Base-by-base conservation (phyloP, 306 rosid species). In the Nissolia schottii region DNA sequence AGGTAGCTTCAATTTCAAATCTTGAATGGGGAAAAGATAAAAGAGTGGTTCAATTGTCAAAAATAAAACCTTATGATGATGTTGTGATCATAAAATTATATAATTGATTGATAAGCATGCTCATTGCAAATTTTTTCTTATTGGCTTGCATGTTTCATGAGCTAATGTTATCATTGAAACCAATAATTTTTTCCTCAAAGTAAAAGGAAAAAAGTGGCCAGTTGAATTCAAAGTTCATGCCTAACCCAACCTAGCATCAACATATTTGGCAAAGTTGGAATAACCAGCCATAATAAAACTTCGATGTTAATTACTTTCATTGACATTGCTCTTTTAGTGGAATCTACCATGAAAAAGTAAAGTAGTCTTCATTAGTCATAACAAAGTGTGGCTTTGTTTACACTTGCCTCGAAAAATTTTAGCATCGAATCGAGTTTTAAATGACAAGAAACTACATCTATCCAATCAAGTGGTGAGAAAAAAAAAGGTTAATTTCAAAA, bases 51-150 rank as follows among this genome's bases (percentile, higher is more conserved):
- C 25, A 9, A 69, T 67, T 58, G 41, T 32, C 6, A 67, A 45
- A 11, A 23, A 18, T 19, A 25, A 48, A 45, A 28, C 12, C 45
- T 57, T 13, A 24, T 76, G 43, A 58, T 51, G 73, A 64, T 35
- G 65, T 63, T 63, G 41, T 19, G 57, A 38, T 53, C 65, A 64
- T 8, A 50, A 63, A 27, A 64, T 51, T 38, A 13, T 38, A 13
- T 64, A 50, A 15, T 14, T 49, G 57, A 64, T 64, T 64, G 37
- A 64, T 20, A 64, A 64, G 37, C 73, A 64, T 64, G 73, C 14
- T 0, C 38, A 64, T n/a, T n/a, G 57, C 49, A 40, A 19, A 2
- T 27, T 64, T 27, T 64, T 75, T 43, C 49, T 75, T 53, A 48
- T 18, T 48, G 62, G 51, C 61, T n/a, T 46, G 56, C 43, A 16